Evolutionary conservation across 257 asterid species (phyloP), one percentile per base, ranked within the genome.

Genomic region (Solanum chilense): DNA sequence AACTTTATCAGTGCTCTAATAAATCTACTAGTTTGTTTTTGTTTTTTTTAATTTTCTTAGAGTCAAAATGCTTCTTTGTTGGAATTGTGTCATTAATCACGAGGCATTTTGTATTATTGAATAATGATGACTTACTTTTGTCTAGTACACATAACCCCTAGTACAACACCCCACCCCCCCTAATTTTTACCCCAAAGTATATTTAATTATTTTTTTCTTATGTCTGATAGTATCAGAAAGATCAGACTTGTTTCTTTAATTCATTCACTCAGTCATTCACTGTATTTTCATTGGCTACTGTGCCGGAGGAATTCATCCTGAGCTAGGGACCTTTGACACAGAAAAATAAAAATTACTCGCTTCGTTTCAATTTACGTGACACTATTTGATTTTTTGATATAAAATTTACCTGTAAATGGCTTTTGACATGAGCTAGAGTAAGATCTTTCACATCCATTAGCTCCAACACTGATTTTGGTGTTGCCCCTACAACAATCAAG

Each of bases 381-480:
- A 64, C 2, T 0, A 1, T 64, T 64, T 64, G 4, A 64, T 0
- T n/a, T n/a, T n/a, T 64, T 64, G 33, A 64, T 0, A 25, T 21
- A 25, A 64, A 64, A n/a, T 64, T 64, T 64, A 96, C 99, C 99
- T 96, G 98, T 83, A 95, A 95, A 92, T 96, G 98, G 93, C 98
- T 95, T 83, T 95, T 95, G 81, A 95, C 98, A 91, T 95, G 99
- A 88, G 98, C 96, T 37, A 96, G 90, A 14, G 98, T 95, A 89
- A 96, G 99, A 95, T 96, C 98, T 88, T 95, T 95, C 33, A 96
- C 98, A 93, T 94, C 98, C 98, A 96, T 95, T 5, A 94, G 96
- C 92, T 96, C 99, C 68, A 96, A 93, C 41, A 96, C 99, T 87
- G 99, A 94, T 88, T 96, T 96, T 83, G 99, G 99, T 73, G 99